Percentiles rank a stretch among this genome's conserved stretches.
These are phyloP conservation scores for Saraca asoca DNA, from an alignment of 331 rosid species.

Conservation along the genomic window DNA sequence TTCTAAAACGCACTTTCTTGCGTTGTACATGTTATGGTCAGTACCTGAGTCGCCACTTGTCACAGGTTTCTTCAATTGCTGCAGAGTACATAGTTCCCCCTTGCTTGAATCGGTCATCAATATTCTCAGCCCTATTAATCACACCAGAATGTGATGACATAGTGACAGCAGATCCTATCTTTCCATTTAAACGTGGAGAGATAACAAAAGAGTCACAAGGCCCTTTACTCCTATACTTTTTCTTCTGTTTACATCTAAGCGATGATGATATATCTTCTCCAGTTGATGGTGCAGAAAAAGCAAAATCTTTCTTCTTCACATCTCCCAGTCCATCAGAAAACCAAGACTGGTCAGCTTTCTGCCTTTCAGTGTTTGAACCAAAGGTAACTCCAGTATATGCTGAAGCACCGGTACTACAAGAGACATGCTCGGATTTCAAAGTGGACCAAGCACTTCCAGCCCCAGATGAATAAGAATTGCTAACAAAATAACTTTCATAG, in stretches of 20 bases:
- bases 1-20: background rate
- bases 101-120: conserved; percentile 43
- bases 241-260: conserved; percentile 52
- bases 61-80: conserved; percentile 61
- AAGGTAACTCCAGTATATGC: conserved; percentile 35
- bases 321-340: conserved; percentile 46
- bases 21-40: conserved; percentile 11
- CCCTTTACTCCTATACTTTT: conserved; percentile 59
- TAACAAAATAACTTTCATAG: conserved; percentile 33
- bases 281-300: conserved; percentile 62
- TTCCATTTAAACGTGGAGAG: conserved; percentile 51
- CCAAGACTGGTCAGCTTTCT: conserved; percentile 38
- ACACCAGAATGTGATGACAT: conserved; percentile 40
- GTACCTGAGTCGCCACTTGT: conserved; percentile 85
- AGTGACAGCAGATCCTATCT: conserved; percentile 48
- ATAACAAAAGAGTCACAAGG: conserved; percentile 43
- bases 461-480: conserved; percentile 35
- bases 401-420: conserved; percentile 33
- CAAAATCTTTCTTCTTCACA: conserved; percentile 44
- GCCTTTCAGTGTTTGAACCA: conserved; percentile 39
- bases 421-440: conserved; percentile 42
- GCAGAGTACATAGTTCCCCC: conserved; percentile 39
- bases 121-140: conserved; percentile 33
- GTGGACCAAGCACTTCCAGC: conserved; percentile 42
- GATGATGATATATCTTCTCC: conserved; percentile 36